A percentile compares a stretch with the other conserved stretches of the same genome.
phyloP scores from a whole-genome alignment of 2,329 filamentous ascomycete species.

The Xylaria sp. region DNA sequence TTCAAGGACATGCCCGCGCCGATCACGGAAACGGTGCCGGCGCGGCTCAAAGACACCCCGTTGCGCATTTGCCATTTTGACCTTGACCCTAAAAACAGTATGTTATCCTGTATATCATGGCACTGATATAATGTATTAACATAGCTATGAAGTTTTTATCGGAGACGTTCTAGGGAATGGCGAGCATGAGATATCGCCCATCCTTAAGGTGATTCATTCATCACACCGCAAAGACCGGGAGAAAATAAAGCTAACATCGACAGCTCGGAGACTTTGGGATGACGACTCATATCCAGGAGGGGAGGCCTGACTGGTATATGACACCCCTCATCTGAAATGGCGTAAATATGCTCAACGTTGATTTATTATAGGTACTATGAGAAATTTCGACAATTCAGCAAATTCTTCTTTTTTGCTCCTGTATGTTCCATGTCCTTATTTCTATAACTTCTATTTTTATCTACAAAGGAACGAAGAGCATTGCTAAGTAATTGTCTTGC shows the following conservation, averaged over 20 bases:
- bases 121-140: not conserved
- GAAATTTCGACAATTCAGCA: constrained; percentile 6
- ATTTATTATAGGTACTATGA: constrained; percentile 25
- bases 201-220: constrained; percentile 28
- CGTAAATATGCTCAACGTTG: not conserved
- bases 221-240: not conserved
- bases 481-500: not conserved
- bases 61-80: constrained; percentile 30
- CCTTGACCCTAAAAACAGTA: constrained; percentile 30
- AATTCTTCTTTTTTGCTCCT: constrained; percentile 22
- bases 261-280: constrained; percentile 32
- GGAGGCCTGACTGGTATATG: constrained; percentile 4
- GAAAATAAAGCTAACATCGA: not conserved
- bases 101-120: not conserved
- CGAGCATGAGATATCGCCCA: constrained; percentile 20
- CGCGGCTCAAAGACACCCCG: not conserved
- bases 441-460: not conserved
- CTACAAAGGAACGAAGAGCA: too few relatives aligned
- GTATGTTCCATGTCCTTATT: constrained; percentile 8
- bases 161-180: not conserved
- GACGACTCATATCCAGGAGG: not conserved
- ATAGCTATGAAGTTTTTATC: constrained; percentile 22
- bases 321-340: not conserved
- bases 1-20: not conserved
- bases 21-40: constrained; percentile 21